phyloP scores from a whole-genome alignment of 371 early-diverging fungal genomes.

The Dichotomocladium elegans region DNA sequence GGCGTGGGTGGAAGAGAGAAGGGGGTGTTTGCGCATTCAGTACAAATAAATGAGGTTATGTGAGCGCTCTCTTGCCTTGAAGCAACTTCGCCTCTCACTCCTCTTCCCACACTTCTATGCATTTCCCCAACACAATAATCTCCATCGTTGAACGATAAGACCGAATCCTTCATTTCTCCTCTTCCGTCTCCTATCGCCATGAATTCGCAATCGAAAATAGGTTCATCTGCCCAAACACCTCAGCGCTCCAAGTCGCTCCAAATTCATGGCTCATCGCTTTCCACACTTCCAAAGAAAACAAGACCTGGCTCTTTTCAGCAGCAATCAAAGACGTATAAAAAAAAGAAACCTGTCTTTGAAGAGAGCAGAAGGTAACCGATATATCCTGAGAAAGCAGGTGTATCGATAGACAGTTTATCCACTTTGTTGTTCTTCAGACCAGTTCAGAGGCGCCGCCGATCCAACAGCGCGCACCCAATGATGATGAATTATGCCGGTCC shows the following conservation, averaged over 20 bases:
- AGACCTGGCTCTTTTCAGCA: neutral
- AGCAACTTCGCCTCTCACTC: too few species aligned
- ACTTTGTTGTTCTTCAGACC: neutral
- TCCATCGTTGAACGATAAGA: too few species aligned
- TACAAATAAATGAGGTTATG: too few species aligned
- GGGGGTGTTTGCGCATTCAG: too few species aligned
- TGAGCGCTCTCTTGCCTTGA: too few species aligned
- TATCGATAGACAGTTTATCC: neutral
- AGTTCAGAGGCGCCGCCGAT: conserved; percentile 8
- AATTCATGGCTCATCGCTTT: neutral
- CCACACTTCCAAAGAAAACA: neutral
- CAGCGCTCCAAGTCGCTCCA: neutral
- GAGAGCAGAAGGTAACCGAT: neutral
- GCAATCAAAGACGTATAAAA: neutral
- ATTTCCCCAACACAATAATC: too few species aligned
- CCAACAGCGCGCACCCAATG: conserved; percentile 4
- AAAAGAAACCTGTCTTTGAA: neutral
- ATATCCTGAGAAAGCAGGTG: neutral
- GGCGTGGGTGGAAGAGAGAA: too few species aligned
- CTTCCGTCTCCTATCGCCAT: too few species aligned
- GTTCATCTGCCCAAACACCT: neutral
- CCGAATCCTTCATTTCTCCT: too few species aligned
- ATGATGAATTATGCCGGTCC: conserved; percentile 66
- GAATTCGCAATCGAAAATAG: neutral
- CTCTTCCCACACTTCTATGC: too few species aligned